phyloP scores from a whole-genome alignment of 768 basidiomycete species.

The Pisolithus sp. region DNA sequence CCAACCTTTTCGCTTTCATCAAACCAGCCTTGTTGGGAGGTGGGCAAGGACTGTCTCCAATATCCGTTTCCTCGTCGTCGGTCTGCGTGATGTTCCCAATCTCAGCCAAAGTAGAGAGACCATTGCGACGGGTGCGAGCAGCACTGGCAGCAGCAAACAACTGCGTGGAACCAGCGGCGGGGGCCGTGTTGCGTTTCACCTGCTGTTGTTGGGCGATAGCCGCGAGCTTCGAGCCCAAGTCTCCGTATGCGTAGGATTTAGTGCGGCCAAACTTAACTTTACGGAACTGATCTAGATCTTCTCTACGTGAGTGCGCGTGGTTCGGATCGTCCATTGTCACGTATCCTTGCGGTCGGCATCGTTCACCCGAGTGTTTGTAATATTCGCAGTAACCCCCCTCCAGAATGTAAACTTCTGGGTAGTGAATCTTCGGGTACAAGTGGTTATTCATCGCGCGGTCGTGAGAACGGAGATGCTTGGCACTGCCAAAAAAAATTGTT shows the following conservation, averaged over 20 bases:
- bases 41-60: conserved; percentile 86
- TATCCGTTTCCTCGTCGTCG: conserved; percentile 71
- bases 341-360: conserved; percentile 79
- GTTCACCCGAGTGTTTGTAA: conserved; percentile 58
- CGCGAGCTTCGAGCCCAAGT: conserved; percentile 42
- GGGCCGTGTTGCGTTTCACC: conserved; percentile 64
- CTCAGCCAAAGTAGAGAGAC: conserved; percentile 59
- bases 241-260: conserved; percentile 91
- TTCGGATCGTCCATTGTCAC: conserved; percentile 93
- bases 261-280: conserved; percentile 83
- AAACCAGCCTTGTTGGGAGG: conserved; percentile 56
- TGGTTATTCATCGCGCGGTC: conserved; percentile 88
- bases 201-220: conserved; percentile 31
- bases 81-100: conserved; percentile 56
- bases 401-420: conserved; percentile 94
- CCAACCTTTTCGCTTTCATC: conserved; percentile 54
- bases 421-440: conserved; percentile 86
- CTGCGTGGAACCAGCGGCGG: conserved; percentile 41
- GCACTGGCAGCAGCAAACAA: conserved; percentile 67
- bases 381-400: conserved; percentile 95
- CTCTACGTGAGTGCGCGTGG: conserved; percentile 70
- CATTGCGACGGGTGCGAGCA: conserved; percentile 57
- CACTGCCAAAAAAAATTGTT: conserved; percentile 44
- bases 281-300: conserved; percentile 89
- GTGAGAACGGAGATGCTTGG: conserved; percentile 86